These are phyloP conservation scores for Aquanectria penicillioides DNA, from an alignment of 2,329 filamentous ascomycete genomes.

Conservation along the genomic window DNA sequence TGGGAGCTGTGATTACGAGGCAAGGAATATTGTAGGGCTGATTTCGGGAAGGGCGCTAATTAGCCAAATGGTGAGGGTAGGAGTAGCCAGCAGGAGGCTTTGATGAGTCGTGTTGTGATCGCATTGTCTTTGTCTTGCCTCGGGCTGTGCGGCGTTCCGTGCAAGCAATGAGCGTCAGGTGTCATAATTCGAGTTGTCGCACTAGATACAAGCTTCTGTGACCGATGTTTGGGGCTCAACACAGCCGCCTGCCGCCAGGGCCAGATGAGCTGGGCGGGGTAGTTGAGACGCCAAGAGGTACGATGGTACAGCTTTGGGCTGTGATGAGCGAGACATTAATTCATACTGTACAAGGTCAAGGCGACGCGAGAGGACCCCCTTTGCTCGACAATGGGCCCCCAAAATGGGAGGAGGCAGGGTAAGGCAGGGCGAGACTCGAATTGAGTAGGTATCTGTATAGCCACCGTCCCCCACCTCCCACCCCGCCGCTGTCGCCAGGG, in stretches of 20 bases:
- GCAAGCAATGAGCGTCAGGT: not conserved
- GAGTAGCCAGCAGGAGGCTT: too few relatives aligned
- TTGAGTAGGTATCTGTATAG: too few relatives aligned
- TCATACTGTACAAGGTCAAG: not conserved
- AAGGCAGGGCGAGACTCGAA: too few relatives aligned
- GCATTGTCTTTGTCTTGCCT: not conserved
- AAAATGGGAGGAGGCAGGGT: too few relatives aligned
- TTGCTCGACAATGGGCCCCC: too few relatives aligned
- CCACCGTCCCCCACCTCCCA: too few relatives aligned
- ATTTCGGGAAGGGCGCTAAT: not conserved
- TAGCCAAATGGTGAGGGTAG: too few relatives aligned
- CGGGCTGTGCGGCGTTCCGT: not conserved
- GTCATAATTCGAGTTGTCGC: not conserved
- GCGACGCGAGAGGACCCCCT: not conserved
- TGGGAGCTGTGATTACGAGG: constrained; percentile 7
- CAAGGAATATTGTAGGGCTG: constrained; percentile 10
- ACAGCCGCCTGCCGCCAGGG: not conserved
- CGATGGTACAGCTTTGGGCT: not conserved
- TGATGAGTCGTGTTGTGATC: too few relatives aligned
- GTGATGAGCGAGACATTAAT: not conserved
- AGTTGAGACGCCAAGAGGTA: not conserved
- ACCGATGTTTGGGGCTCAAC: not conserved
- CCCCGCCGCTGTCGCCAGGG: too few relatives aligned
- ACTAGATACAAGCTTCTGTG: not conserved
- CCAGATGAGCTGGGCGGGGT: not conserved